Evolutionary conservation across 306 rosid species (phyloP), one percentile per base, ranked within the genome.

Genomic region (Alnus rubra): DNA sequence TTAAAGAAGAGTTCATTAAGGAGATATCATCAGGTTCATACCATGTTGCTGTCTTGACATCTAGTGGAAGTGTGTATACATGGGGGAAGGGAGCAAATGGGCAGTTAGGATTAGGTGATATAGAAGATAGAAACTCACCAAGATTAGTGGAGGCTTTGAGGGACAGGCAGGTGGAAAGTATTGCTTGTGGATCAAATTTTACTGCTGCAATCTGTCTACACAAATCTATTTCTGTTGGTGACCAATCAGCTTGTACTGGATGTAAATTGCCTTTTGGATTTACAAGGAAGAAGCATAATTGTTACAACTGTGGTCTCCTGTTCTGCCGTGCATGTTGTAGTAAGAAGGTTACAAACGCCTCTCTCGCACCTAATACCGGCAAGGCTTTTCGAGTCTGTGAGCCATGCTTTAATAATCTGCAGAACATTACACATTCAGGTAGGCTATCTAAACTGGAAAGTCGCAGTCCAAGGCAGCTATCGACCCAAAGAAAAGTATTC

Each of bases 351-450:
- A 52, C 56, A 59, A 86, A 91, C 39, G 95, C 97, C 37, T 85
- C 97, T 53, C 89, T 93, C 73, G 98, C 98, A 16, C 95, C 95
- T 0, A 84, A 78, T 73, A 82, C 82, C 79, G 76, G 83, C 80
- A 93, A 91, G 88, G 90, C 90, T 19, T 91, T 80, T 70, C 91
- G 98, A 55, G 98, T 93, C 35, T 93, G 98, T 78, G 92, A 91
- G 82, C 84, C 71, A 9, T 93, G 98, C 85, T 91, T 90, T 65
- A 76, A 80, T 70, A 86, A 80, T 76, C 75, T 87, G 75, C 88
- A 84, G 78, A 83, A 86, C 52, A 74, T 74, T 56, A n/a, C 74
- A 54, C 69, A 78, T 65, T 74, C 83, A 37, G 67, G 37, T 64
- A 79, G 67, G 78, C 59, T 71, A 50, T 69, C 84, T 10, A 85